Evolutionary conservation across 768 basidiomycete species (phyloP), one percentile per base, ranked within the genome.

Genomic region (Trametes gibbosa): DNA sequence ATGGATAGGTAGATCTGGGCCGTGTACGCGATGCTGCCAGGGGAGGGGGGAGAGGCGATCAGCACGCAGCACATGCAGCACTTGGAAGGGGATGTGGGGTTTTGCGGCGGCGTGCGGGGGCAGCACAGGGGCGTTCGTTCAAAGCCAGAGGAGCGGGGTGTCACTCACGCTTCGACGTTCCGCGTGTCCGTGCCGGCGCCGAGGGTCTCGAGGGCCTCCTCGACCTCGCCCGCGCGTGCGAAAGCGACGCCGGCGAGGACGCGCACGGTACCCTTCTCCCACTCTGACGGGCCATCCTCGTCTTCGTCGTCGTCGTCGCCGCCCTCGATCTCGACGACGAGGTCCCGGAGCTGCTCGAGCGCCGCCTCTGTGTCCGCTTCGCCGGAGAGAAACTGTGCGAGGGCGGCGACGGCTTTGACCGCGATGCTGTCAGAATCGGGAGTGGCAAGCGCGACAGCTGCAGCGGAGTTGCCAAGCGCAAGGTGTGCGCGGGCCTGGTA

Each of bases 1-100:
- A 95, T 91, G n/a, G 92, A 91, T 37, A 98, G 84, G 69, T 94
- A 91, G 50, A 96, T 84, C 68, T 96, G 92, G 13, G 90, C 85
- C 47, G 89, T 84, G 43, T 93, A 74, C 4, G 92, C 89, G 35
- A 92, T 86, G 41, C 95, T 96, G 52, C 10, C 49, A n/a, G 49
- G 21, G 17, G 58, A 19, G 47, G 24, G 49, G 34, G 43, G 49
- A 37, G 35, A 9, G 21, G 29, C 58, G 17, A 37, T 32, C 14
- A 0, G 10, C 8, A 29, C 5, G 27, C 4, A 16, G 2, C 10
- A 1, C 2, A 14, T 25, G 17, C 29, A 14, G 16, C 14, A 16
- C 7, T 25, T 29, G 27, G 10, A 14, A 47, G 45, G 8, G 48
- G n/a, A n/a, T n/a, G n/a, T n/a, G n/a, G n/a, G n/a, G n/a, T n/a